These are phyloP conservation scores for Abortiporus biennis DNA, from an alignment of 1,284 basidiomycete species.

Conservation along the genomic window DNA sequence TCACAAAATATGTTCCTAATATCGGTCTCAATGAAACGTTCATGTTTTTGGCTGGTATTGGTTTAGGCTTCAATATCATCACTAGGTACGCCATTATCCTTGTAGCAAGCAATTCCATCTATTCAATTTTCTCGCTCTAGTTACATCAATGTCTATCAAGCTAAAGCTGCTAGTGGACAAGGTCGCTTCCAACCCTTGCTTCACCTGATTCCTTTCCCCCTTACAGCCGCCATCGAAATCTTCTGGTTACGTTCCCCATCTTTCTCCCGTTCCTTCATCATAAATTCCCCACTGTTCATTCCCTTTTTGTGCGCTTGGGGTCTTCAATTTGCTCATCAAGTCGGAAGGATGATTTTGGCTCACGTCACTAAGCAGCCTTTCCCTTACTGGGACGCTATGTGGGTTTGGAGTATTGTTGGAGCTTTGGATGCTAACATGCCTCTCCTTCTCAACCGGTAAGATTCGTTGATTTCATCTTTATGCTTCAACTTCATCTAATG, in stretches of 20 bases:
- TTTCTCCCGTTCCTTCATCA: slow-evolving; percentile 46
- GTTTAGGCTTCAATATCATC: slow-evolving; percentile 77
- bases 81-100: slow-evolving; percentile 40
- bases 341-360: slow-evolving; percentile 89
- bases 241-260: slow-evolving; percentile 75
- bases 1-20: slow-evolving; percentile 50
- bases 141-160: slow-evolving; percentile 71
- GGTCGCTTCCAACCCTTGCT: slow-evolving; percentile 53
- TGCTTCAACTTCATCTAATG: slow-evolving; percentile 12
- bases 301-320: slow-evolving; percentile 92
- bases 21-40: slow-evolving; percentile 83
- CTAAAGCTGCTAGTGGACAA: slow-evolving; percentile 32
- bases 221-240: slow-evolving; percentile 66
- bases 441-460: slow-evolving; percentile 60
- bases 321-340: slow-evolving; percentile 79
- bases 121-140: slow-evolving; percentile 27
- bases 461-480: too few species aligned
- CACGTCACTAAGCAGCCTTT: slow-evolving; percentile 86
- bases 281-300: slow-evolving; percentile 67
- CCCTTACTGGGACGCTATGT: slow-evolving; percentile 85
- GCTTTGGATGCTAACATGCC: slow-evolving; percentile 82
- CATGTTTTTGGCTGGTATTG: slow-evolving; percentile 78
- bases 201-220: slow-evolving; percentile 75
- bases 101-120: not conserved
- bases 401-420: slow-evolving; percentile 76